Evolutionary conservation across 805 yeast species (phyloP).

Genomic region (Scheffersomyces amazonensis): DNA sequence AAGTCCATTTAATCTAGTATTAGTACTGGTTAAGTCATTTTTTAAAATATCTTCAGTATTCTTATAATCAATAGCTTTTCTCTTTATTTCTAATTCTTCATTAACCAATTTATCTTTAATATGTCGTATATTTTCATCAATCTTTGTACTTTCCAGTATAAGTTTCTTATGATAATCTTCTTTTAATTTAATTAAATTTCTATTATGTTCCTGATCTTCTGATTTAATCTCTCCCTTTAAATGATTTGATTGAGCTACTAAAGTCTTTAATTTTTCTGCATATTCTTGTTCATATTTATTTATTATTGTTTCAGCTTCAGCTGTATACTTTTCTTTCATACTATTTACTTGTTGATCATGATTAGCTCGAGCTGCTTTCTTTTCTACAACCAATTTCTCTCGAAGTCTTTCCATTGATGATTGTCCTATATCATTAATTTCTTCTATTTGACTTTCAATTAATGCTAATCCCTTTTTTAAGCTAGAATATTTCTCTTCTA

Average conservation of each 20-base stretch:
- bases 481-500: slow-evolving; percentile 31
- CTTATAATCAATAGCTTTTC: neutral
- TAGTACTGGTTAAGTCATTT: neutral
- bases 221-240: slow-evolving; percentile 11
- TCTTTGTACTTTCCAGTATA: slow-evolving; percentile 4
- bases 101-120: slow-evolving; percentile 9
- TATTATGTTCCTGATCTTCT: slow-evolving; percentile 15
- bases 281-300: slow-evolving; percentile 27
- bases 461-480: slow-evolving; percentile 35
- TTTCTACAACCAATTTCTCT: slow-evolving; percentile 19
- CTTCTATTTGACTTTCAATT: slow-evolving; percentile 30
- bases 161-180: slow-evolving; percentile 21
- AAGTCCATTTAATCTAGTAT: neutral
- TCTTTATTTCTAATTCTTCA: slow-evolving; percentile 1
- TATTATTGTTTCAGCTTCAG: slow-evolving; percentile 37
- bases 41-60: slow-evolving; percentile 3
- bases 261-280: slow-evolving; percentile 22
- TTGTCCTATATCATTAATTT: slow-evolving; percentile 20
- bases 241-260: slow-evolving; percentile 11
- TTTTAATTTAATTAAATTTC: slow-evolving; percentile 19
- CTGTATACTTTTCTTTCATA: slow-evolving; percentile 24
- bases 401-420: slow-evolving; percentile 19
- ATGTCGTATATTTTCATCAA: slow-evolving; percentile 11
- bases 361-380: slow-evolving; percentile 16
- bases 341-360: slow-evolving; percentile 17